Conservation (phyloP, 1,139 yeast species). For the Suhomyces anneliseae region DNA sequence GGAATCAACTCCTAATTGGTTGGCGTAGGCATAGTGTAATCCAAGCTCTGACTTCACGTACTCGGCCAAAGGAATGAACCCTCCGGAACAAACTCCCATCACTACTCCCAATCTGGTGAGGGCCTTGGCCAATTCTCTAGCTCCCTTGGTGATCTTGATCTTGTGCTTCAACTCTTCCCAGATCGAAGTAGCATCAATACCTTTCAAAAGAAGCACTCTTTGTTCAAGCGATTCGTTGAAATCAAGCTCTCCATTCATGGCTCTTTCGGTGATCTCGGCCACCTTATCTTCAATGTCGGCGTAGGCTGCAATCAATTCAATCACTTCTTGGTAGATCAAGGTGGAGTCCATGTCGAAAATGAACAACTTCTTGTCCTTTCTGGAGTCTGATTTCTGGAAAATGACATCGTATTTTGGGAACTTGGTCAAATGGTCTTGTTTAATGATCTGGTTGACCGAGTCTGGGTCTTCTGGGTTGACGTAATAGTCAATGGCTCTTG, state of each 20-base stretch:
- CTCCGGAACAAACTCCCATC: constrained; percentile 91
- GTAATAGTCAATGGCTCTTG: constrained; percentile 15
- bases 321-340: constrained; percentile 91
- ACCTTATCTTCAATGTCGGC: constrained; percentile 79
- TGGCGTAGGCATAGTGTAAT: constrained; percentile 88
- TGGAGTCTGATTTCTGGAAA: constrained; percentile 27
- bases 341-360: constrained; percentile 99
- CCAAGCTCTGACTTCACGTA: constrained; percentile 67
- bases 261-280: constrained; percentile 81
- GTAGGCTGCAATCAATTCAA: constrained; percentile 88
- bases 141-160: constrained; percentile 80
- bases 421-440: constrained; percentile 4
- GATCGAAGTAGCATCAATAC: constrained; percentile 68
- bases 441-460: constrained; percentile 5
- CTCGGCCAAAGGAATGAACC: constrained; percentile 85
- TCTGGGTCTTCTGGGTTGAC: constrained; percentile 12
- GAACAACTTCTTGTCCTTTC: constrained; percentile 62
- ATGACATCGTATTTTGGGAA: constrained; percentile 30
- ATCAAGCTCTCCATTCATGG: constrained; percentile 97
- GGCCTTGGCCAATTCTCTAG: constrained; percentile 62
- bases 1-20: constrained; percentile 59
- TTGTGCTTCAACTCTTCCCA: constrained; percentile 79
- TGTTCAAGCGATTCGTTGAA: constrained; percentile 77
- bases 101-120: constrained; percentile 63
- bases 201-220: constrained; percentile 76